A percentile compares a stretch with the other conserved stretches of the same genome.
Evolutionary conservation across 1,284 basidiomycete genomes (phyloP).

Genomic region (Baeospora myosura): DNA sequence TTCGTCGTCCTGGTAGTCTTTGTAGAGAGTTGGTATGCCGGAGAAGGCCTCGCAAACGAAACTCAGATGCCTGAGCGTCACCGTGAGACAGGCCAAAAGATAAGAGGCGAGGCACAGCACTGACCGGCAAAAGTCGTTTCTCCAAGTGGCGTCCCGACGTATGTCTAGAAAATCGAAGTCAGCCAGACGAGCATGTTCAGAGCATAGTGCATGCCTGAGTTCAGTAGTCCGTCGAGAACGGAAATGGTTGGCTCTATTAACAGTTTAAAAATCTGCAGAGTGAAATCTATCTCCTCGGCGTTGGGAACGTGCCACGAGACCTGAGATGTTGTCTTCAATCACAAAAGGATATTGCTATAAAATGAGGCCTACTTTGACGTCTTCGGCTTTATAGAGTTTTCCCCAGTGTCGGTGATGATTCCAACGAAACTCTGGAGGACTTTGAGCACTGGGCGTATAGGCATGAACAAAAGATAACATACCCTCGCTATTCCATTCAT

Average conservation of each 20-base stretch:
- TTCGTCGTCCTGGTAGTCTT: conserved; percentile 40
- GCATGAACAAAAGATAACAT: conserved; percentile 1
- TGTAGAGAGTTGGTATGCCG: conserved; percentile 58
- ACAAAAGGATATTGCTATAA: background rate
- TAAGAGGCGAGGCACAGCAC: conserved; percentile 15
- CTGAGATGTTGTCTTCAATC: conserved; percentile 30
- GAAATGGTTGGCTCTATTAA: conserved; percentile 63
- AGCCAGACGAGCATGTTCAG: conserved; percentile 5
- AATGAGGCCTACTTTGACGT: conserved; percentile 43
- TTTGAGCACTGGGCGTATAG: background rate
- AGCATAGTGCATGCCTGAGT: conserved; percentile 34
- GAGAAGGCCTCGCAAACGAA: conserved; percentile 63
- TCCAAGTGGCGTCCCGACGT: conserved; percentile 60
- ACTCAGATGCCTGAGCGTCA: conserved; percentile 41
- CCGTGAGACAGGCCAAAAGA: too few species aligned
- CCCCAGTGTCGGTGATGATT: conserved; percentile 81
- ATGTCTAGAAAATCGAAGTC: conserved; percentile 20
- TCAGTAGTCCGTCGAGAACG: conserved; percentile 55
- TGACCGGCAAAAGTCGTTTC: conserved; percentile 84
- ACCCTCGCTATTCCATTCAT: conserved; percentile 76
- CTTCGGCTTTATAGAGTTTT: conserved; percentile 52
- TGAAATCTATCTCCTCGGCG: conserved; percentile 67
- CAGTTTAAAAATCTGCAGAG: conserved; percentile 65
- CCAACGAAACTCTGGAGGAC: conserved; percentile 51
- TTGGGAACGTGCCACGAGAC: conserved; percentile 76